Evolutionary conservation across 139 green algal genomes (phyloP), one percentile per base, ranked within the genome.

Genomic region (Tetradesmus obliquus): DNA sequence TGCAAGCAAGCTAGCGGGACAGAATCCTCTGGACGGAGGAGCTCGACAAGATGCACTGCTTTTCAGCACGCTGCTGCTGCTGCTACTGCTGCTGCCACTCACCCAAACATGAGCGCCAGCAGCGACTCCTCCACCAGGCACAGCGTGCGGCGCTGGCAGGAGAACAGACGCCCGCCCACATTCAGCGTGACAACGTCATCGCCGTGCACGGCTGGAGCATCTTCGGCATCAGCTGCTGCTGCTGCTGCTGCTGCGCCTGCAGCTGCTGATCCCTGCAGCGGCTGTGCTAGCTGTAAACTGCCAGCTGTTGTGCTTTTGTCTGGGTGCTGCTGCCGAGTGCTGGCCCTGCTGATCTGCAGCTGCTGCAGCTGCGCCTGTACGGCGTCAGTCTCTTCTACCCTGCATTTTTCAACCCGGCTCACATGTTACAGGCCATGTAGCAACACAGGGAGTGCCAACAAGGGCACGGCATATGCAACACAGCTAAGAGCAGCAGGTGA

Each of bases 41-140:
- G n/a, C n/a, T n/a, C n/a, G n/a, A n/a, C n/a, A n/a, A n/a, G n/a
- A n/a, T n/a, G n/a, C n/a, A n/a, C n/a, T n/a, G n/a, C n/a, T n/a
- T n/a, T n/a, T n/a, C n/a, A n/a, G 51, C 1, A 13, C 9, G 51
- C 80, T 85, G 80, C 80, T 62, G 80, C 17, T 32, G 13, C 0
- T 55, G 32, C 45, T 84, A 0, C 5, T 60, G 51, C 45, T 85
- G 72, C 72, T 81, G 72, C 72, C 19, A 10, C 83, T 85, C 74
- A 91, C 87, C 71, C 51, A 22, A 91, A 91, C 87, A 91, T 91
- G 12, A 84, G 22, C 8, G 17, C 87, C 13, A 91, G 74, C 87
- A 91, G 51, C 5, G 71, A 85, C 13, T 86, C 87, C 55, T 84
- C 24, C 54, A 91, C 87, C 0, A 84, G 54, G 55, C 87, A 91